Evolutionary conservation across 2,329 filamentous ascomycete species (phyloP).

Genomic region (Nothophaeocryptopus gaeumannii): DNA sequence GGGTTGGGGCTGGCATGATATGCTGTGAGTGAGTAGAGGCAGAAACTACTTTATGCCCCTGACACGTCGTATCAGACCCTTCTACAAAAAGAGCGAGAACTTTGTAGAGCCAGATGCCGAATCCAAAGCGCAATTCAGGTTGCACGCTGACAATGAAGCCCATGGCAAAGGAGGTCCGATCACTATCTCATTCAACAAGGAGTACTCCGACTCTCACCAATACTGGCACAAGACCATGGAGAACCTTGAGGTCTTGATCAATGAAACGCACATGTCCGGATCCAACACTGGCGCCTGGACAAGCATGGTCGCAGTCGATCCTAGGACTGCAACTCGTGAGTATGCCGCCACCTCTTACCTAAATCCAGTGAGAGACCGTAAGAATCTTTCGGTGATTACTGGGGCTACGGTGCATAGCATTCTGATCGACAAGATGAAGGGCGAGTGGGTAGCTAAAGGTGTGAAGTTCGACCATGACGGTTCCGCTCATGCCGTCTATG

Average conservation of each 20-base stretch:
- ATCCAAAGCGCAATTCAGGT: slow-evolving; percentile 4
- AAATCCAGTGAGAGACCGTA: slow-evolving; percentile 21
- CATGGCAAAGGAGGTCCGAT: slow-evolving; percentile 13
- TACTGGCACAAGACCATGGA: slow-evolving; percentile 34
- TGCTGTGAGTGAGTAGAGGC: slow-evolving; percentile 19
- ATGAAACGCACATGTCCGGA: slow-evolving; percentile 19
- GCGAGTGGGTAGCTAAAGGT: slow-evolving; percentile 1
- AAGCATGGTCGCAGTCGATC: slow-evolving; percentile 11
- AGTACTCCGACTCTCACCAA: slow-evolving; percentile 6
- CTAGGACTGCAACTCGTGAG: slow-evolving; percentile 25
- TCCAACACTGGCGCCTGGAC: slow-evolving; percentile 13
- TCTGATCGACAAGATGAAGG: not conserved
- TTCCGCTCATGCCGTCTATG: not conserved
- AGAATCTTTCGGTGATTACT: slow-evolving; percentile 31
- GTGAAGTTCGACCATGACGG: not conserved
- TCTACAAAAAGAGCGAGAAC: slow-evolving; percentile 17
- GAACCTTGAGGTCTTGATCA: slow-evolving; percentile 37
- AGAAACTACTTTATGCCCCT: not conserved
- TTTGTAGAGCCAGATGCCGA: slow-evolving; percentile 7
- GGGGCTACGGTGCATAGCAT: slow-evolving; percentile 33
- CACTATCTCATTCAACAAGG: slow-evolving; percentile 9
- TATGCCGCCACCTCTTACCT: slow-evolving; percentile 34
- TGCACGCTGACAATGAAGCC: not conserved
- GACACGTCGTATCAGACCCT: slow-evolving; percentile 6
- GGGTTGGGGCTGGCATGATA: slow-evolving; percentile 41